Conservation (phyloP, 768 basidiomycete species). For the Mycena crocata region DNA sequence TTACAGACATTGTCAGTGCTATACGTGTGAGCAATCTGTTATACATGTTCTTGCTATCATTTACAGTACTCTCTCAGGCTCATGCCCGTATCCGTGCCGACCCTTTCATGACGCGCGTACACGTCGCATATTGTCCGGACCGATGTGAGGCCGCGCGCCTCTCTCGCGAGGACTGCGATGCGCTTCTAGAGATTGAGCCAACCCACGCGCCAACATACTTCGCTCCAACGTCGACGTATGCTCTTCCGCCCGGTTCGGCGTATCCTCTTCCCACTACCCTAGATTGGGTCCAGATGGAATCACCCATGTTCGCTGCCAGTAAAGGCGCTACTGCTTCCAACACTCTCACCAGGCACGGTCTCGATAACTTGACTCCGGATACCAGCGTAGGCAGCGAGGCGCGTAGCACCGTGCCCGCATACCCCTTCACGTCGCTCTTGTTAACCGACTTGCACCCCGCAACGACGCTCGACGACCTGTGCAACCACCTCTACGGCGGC, state of each 20-base stretch:
- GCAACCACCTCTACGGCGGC: slow-evolving; percentile 1
- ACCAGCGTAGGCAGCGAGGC: no score
- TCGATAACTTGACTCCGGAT: no score
- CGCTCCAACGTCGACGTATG: neutral
- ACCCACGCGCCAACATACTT: neutral
- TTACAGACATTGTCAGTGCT: neutral
- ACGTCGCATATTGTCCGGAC: slow-evolving; percentile 5
- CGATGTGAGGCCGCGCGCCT: neutral
- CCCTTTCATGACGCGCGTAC: neutral
- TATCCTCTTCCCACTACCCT: no score
- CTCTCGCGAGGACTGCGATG: neutral
- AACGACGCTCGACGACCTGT: neutral
- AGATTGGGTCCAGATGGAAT: no score
- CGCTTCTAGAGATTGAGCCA: neutral
- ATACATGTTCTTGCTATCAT: no score
- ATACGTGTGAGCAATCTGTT: slow-evolving; percentile 10
- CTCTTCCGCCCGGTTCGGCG: neutral
- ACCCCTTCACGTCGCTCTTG: neutral
- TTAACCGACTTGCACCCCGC: neutral
- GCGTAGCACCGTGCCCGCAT: no score
- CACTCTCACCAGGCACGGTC: no score
- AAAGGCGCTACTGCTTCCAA: no score
- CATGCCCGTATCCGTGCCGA: slow-evolving; percentile 8
- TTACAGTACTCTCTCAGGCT: neutral
- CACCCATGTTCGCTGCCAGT: no score